A percentile compares a stretch with the other conserved stretches of the same genome.
Conservation (phyloP, 208 protist genomes). For the Strigomonas galati region DNA sequence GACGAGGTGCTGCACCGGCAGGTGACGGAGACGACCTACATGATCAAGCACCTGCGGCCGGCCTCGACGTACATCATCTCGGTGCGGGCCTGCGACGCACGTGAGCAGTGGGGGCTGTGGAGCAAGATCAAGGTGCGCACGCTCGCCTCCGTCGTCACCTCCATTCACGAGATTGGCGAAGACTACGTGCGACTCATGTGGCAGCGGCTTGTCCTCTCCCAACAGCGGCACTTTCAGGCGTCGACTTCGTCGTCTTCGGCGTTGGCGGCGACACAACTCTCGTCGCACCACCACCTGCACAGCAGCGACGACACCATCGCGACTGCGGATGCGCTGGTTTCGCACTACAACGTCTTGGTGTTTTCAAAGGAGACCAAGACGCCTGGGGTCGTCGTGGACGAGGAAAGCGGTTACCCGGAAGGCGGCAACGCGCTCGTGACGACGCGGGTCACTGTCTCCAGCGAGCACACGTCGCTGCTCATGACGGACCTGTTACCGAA, state of each 20-base stretch:
- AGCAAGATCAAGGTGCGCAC: slow-evolving; percentile 74
- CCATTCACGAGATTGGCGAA: slow-evolving; percentile 89
- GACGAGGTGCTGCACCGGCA: slow-evolving; percentile 71
- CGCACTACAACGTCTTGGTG: slow-evolving; percentile 80
- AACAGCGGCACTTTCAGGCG: background rate
- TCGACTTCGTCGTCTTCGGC: background rate
- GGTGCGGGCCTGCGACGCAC: slow-evolving; percentile 82
- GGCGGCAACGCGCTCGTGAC: slow-evolving; percentile 70
- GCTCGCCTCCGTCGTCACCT: slow-evolving; percentile 67
- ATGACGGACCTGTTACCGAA: slow-evolving; percentile 78
- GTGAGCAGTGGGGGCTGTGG: slow-evolving; percentile 87
- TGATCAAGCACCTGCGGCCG: slow-evolving; percentile 77
- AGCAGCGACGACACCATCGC: slow-evolving; percentile 15
- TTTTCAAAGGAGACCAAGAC: slow-evolving; percentile 22
- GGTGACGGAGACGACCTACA: slow-evolving; percentile 83
- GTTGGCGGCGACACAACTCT: slow-evolving; percentile 20
- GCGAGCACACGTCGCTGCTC: slow-evolving; percentile 82
- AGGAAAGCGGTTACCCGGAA: slow-evolving; percentile 66
- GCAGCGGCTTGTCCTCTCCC: slow-evolving; percentile 41
- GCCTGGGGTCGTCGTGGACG: slow-evolving; percentile 29
- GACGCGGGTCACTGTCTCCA: slow-evolving; percentile 55
- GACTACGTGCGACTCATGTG: slow-evolving; percentile 90
- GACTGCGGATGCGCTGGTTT: slow-evolving; percentile 54
- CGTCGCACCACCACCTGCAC: slow-evolving; percentile 20
- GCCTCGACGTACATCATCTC: slow-evolving; percentile 82